Evolutionary conservation across 306 rosid genomes (phyloP).

Genomic region (Cicer yamashitae): DNA sequence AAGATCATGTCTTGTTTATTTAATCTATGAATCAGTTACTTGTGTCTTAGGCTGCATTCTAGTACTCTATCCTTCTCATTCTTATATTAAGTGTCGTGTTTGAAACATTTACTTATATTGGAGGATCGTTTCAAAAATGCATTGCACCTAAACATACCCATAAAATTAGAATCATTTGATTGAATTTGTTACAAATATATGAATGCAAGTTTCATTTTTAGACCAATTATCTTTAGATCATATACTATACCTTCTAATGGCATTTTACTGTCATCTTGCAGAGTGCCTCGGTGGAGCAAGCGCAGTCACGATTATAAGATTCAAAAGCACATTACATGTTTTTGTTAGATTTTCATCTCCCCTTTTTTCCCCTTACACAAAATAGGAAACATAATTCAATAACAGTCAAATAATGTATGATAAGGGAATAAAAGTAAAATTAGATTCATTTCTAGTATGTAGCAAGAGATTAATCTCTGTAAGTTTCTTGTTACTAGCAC

Average conservation of each 20-base stretch:
- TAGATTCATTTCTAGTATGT: not conserved
- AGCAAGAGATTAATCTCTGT: not conserved
- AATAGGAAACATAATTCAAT: constrained; percentile 22
- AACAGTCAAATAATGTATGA: constrained; percentile 23
- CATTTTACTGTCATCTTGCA: constrained; percentile 43
- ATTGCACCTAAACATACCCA: constrained; percentile 2
- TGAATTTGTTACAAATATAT: constrained; percentile 13
- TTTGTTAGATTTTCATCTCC: not conserved
- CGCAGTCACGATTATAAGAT: constrained; percentile 46
- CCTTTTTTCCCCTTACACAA: constrained; percentile 20
- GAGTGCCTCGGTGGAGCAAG: constrained; percentile 50
- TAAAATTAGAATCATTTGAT: not conserved
- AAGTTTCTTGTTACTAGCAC: not conserved
- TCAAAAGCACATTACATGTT: constrained; percentile 13
- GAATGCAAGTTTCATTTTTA: not conserved
- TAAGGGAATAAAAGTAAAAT: constrained; percentile 15
- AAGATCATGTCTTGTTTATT: constrained; percentile 20
- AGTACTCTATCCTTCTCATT: not conserved
- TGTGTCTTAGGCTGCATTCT: not conserved
- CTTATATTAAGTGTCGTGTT: too few species aligned
- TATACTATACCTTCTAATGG: constrained; percentile 28
- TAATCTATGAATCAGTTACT: not conserved
- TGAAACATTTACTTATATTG: too few species aligned
- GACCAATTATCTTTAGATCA: constrained; percentile 1
- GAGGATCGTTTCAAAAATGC: not conserved